A percentile compares a stretch with the other conserved stretches of the same genome.
These are phyloP conservation scores for Arachnomyces sp. DNA, from an alignment of 2,329 filamentous ascomycete genomes.

Conservation along the genomic window DNA sequence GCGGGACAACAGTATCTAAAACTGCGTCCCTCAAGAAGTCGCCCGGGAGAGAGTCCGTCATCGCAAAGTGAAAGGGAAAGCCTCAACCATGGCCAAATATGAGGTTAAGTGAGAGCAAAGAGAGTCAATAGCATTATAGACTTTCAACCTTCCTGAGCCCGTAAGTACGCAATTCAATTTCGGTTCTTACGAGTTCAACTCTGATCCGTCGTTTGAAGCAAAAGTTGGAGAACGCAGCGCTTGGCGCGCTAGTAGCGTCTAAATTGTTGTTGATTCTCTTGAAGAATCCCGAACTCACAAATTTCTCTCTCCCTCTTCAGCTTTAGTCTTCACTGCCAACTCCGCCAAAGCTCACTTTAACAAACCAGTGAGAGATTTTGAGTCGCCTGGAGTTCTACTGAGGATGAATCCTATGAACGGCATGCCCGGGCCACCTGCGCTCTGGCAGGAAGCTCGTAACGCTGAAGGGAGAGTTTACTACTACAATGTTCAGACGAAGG, in stretches of 20 bases:
- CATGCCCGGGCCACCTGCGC: constrained; percentile 41
- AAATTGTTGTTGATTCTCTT: constrained; percentile 18
- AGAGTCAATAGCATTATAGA: constrained; percentile 5
- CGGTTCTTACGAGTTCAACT: too few relatives aligned
- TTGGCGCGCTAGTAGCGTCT: constrained; percentile 14
- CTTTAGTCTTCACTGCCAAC: too few relatives aligned
- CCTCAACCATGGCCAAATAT: constrained; percentile 16
- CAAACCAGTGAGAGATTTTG: background rate
- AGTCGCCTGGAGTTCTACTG: background rate
- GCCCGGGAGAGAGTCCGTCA: constrained; percentile 29
- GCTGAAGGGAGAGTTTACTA: constrained; percentile 82
- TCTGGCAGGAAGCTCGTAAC: constrained; percentile 76
- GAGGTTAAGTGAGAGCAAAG: constrained; percentile 5
- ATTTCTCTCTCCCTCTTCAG: too few relatives aligned
- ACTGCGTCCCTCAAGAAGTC: constrained; percentile 36
- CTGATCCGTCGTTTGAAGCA: constrained; percentile 10
- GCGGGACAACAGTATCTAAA: constrained; percentile 37
- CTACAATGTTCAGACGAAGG: constrained; percentile 77
- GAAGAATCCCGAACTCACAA: constrained; percentile 1
- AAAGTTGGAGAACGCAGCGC: constrained; percentile 21
- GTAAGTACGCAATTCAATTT: constrained; percentile 14
- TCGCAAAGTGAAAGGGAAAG: constrained; percentile 16
- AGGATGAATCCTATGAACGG: constrained; percentile 50
- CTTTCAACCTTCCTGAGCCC: constrained; percentile 1
- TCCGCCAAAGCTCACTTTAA: too few relatives aligned